Base-by-base conservation (phyloP, 2,329 filamentous ascomycete species). In the Neonectria coccinea region DNA sequence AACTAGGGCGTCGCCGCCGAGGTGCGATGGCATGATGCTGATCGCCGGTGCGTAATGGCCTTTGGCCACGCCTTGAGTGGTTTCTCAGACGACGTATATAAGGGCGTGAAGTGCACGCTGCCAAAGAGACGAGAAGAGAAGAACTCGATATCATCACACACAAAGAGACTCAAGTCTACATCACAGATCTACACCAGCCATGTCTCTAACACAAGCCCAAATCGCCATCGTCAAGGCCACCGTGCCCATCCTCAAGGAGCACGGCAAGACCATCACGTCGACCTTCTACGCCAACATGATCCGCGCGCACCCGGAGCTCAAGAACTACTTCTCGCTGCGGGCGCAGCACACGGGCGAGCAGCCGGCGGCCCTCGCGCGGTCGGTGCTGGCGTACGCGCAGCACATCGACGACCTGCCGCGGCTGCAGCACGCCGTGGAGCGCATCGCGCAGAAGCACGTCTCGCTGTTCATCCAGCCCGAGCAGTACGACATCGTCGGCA, bases 391-490 rank as follows among this genome's bases (percentile, higher is more conserved):
- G 58, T 94, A 94, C 73, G 92, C 92, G 53, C 80, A 84, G 36
- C 84, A 93, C 77, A 91, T 94, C 73, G 90, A 93, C 77, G 85
- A 93, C 74, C 84, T 92, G 0, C 85, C 83, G 51, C 85, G 82
- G 20, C 82, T 94, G 5, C 76, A 76, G 12, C 82, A 85, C 33
- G 81, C 80, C 36, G 82, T 88, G 14, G 89, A 92, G 77, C 86
- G 89, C 72, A 93, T 95, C 68, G 90, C 89, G 62, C 88, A 93
- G 73, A 94, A 93, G 80, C 92, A 94, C 74, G 90, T 85, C 25
- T 91, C 88, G 1, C 83, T 94, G n/a, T 88, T 87, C 74, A 86
- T 94, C 73, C 80, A 83, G 67, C 84, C 91, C 0, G 89, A 89
- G 22, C 89, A 93, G 57, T 94, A 94, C 75, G 79, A 83, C 56